Conservation (phyloP, 495 filamentous ascomycete genomes). For the Mycothermus thermophilus region DNA sequence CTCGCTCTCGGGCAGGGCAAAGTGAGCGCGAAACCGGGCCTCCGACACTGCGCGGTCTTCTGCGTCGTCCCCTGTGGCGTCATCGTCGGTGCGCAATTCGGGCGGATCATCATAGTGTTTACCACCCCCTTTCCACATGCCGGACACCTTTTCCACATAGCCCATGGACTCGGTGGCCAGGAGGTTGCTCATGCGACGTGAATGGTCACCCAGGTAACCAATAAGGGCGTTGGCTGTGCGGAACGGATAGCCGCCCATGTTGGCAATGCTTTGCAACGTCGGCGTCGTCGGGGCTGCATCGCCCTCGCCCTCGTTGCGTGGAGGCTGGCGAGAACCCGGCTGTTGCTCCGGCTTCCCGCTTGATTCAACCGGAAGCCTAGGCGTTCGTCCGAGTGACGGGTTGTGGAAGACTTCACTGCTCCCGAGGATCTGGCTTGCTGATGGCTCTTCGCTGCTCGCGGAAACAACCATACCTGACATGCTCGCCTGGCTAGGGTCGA, state of each 20-base stretch:
- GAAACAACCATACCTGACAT: slow-evolving; percentile 55
- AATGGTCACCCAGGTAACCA: slow-evolving; percentile 60
- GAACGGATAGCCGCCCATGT: slow-evolving; percentile 64
- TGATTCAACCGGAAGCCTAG: no score
- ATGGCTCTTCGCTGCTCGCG: slow-evolving; percentile 65
- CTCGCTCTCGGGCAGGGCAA: slow-evolving; percentile 72
- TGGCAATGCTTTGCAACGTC: slow-evolving; percentile 56
- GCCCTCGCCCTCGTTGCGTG: slow-evolving; percentile 19
- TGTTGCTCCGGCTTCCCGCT: no score
- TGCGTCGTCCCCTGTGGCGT: slow-evolving; percentile 44
- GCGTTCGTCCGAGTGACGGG: slow-evolving; percentile 34
- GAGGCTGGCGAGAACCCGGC: no score
- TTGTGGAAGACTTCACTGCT: slow-evolving; percentile 80
- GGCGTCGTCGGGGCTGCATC: slow-evolving; percentile 32
- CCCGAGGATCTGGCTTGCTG: slow-evolving; percentile 79
- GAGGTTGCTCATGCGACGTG: slow-evolving; percentile 68
- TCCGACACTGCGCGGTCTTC: slow-evolving; percentile 46
- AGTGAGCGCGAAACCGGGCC: slow-evolving; percentile 76
- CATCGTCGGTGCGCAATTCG: slow-evolving; percentile 50
- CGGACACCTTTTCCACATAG: slow-evolving; percentile 92
- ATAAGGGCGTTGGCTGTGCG: slow-evolving; percentile 78
- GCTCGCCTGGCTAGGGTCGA: slow-evolving; percentile 41
- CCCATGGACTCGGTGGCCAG: slow-evolving; percentile 91
- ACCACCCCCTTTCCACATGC: slow-evolving; percentile 88
- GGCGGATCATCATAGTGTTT: slow-evolving; percentile 74